A percentile compares a stretch with the other conserved stretches of the same genome.
Evolutionary conservation across 2,329 filamentous ascomycete species (phyloP).

Genomic region (Teratosphaeriaceae sp.): DNA sequence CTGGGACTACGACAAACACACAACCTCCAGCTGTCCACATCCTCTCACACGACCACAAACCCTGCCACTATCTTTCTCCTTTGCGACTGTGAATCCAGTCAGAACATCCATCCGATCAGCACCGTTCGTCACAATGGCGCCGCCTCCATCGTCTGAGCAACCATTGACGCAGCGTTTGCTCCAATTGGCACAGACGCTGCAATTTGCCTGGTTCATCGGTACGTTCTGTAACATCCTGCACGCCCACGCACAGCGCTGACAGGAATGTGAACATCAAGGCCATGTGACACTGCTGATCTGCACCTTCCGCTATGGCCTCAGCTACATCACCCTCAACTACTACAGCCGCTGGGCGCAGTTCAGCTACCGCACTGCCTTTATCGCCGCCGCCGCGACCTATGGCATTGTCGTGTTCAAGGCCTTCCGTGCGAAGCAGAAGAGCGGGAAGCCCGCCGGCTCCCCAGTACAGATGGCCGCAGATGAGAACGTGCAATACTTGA

Average conservation of each 20-base stretch:
- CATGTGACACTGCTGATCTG: conserved; percentile 80
- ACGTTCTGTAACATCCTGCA: neutral
- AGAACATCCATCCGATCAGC: no score
- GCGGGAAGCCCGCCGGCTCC: conserved; percentile 56
- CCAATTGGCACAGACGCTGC: no score
- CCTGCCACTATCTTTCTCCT: no score
- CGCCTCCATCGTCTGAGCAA: no score
- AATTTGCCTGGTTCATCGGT: conserved; percentile 3
- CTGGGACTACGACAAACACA: no score
- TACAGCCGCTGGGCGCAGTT: conserved; percentile 69
- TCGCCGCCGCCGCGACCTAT: conserved; percentile 86
- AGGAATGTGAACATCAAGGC: conserved; percentile 50
- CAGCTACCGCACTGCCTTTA: conserved; percentile 83
- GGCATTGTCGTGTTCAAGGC: conserved; percentile 99
- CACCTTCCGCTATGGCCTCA: conserved; percentile 75
- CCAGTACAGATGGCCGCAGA: conserved; percentile 65
- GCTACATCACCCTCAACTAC: conserved; percentile 85
- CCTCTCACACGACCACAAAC: no score
- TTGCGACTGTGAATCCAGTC: no score
- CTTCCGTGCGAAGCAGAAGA: conserved; percentile 75
- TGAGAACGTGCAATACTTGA: conserved; percentile 96
- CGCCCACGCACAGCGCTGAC: neutral
- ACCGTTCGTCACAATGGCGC: no score
- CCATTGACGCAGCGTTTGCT: no score
- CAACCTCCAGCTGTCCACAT: no score